Evolutionary conservation across 2,329 filamentous ascomycete species (phyloP), one percentile per base, ranked within the genome.

Genomic region (Aspergillus flavus): DNA sequence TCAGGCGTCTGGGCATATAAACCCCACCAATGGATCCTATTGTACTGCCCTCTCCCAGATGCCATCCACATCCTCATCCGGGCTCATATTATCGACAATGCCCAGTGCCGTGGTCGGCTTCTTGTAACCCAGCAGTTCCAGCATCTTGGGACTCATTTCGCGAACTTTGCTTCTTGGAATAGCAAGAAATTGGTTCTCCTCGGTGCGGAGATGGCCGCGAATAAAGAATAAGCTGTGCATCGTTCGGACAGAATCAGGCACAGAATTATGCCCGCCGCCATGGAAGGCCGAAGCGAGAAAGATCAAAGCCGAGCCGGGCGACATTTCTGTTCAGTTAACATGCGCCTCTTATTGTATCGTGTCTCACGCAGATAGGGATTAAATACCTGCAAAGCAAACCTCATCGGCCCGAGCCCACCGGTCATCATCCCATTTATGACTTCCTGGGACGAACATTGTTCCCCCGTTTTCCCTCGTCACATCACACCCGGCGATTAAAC

Each of bases 171-270:
- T 75, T 5, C 70, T 54, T 2, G 75, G 73, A 10, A 76, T 67
- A 3, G 72, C 71, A 4, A 78, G 58, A 43, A 76, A 75, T 60
- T 77, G 75, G 59, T 77, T 78, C 58, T 78, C 75, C 60, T 78
- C 74, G 9, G 72, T 70, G 12, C 75, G 69, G 9, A 75, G 55
- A 43, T 63, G 69, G 0, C 75, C 75, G 4, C 69, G 67, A 10
- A 71, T 58, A 46, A 78, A 76, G 63, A 77, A 76, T 6, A 76
- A 50, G 9, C 74, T 67, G 48, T 77, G 68, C 43, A 77, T 63
- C 16, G 65, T 72, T 16, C 75, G 71, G 9, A 71, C 56, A 19
- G 61, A 63, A n/a, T 62, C 67, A 0, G 68, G 68, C 14, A 71
- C 59, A 0, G 66, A 65, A 61, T 76, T 77, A 34, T 75, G 71